These are phyloP conservation scores for Lipomyces oligophaga DNA, from an alignment of 805 yeast species.

Conservation along the genomic window DNA sequence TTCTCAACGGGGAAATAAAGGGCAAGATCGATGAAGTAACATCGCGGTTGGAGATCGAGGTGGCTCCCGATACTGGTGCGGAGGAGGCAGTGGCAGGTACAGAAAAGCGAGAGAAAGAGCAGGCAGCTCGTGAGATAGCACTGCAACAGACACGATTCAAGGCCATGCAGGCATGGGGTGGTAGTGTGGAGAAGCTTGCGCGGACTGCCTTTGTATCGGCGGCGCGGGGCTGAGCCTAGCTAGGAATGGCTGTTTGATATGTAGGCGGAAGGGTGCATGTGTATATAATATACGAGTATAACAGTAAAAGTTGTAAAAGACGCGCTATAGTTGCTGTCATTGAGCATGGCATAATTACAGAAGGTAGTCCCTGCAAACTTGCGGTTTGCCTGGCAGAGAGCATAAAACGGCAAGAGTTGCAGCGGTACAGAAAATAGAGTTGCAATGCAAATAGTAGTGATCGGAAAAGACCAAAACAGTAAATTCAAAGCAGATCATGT, in stretches of 20 bases:
- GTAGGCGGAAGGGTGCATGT: not conserved
- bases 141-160: conserved; percentile 16
- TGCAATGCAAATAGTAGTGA: too few relatives aligned
- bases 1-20: conserved; percentile 33
- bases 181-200: conserved; percentile 15
- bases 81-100: conserved; percentile 26
- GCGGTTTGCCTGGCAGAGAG: too few relatives aligned
- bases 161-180: conserved; percentile 23
- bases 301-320: too few relatives aligned
- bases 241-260: too few relatives aligned
- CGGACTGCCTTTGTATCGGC: conserved; percentile 14
- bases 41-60: conserved; percentile 24
- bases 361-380: too few relatives aligned
- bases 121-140: conserved; percentile 11
- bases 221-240: conserved; percentile 1
- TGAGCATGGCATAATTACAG: too few relatives aligned
- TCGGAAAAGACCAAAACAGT: too few relatives aligned
- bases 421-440: too few relatives aligned
- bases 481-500: too few relatives aligned
- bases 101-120: conserved; percentile 21
- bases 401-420: too few relatives aligned
- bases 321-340: too few relatives aligned
- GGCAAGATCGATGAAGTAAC: conserved; percentile 34
- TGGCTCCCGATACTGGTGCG: conserved; percentile 24
- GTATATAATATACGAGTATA: too few relatives aligned